A percentile compares a stretch with the other conserved stretches of the same genome.
Evolutionary conservation across 2,329 filamentous ascomycete species (phyloP).

Genomic region (Cercospora beticola): DNA sequence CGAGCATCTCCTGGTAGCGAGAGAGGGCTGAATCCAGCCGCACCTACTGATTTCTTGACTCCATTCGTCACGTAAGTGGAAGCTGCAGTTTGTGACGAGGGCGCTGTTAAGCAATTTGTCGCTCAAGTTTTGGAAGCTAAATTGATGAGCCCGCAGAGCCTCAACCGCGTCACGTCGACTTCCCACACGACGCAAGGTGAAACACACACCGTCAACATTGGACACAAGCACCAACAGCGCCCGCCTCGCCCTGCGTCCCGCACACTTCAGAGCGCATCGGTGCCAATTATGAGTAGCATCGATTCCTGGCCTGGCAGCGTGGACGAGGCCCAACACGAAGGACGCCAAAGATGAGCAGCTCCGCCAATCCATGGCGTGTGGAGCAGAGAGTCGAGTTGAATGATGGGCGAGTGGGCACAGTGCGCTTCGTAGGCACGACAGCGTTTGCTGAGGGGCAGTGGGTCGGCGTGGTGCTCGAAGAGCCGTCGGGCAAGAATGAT

Average conservation of each 20-base stretch:
- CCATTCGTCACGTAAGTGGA: background rate
- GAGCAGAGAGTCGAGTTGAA: slow-evolving; percentile 78
- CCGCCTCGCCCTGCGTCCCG: background rate
- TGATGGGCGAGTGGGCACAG: slow-evolving; percentile 71
- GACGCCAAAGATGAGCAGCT: slow-evolving; percentile 32
- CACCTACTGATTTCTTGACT: background rate
- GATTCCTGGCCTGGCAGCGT: slow-evolving; percentile 1
- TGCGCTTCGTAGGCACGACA: slow-evolving; percentile 80
- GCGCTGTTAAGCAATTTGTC: background rate
- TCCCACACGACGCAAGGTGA: background rate
- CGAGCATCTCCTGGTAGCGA: slow-evolving; percentile 17
- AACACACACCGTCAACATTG: background rate
- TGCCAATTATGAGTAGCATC: slow-evolving; percentile 17
- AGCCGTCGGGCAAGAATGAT: slow-evolving; percentile 86
- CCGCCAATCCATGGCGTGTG: slow-evolving; percentile 36
- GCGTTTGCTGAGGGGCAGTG: slow-evolving; percentile 79
- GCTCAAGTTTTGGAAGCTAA: background rate
- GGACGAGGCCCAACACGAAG: background rate
- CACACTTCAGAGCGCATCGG: background rate
- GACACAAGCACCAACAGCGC: background rate
- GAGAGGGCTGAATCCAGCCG: background rate
- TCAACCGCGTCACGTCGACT: background rate
- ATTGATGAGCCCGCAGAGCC: background rate
- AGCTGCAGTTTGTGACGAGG: background rate
- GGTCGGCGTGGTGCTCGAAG: slow-evolving; percentile 85